Evolutionary conservation across 2,329 filamentous ascomycete species (phyloP).

Genomic region (Penicillium capsulatum): DNA sequence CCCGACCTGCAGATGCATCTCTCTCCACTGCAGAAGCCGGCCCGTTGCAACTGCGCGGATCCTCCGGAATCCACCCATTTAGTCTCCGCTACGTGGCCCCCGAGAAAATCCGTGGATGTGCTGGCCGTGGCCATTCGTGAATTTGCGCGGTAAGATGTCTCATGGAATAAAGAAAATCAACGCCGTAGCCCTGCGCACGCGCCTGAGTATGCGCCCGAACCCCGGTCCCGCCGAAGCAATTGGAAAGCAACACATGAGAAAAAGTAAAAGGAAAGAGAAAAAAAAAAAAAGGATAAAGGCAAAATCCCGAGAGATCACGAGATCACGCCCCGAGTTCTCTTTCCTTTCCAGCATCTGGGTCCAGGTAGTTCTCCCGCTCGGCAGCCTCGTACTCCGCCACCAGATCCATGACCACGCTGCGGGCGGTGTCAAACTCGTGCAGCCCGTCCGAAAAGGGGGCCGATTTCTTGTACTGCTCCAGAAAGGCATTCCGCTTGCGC

Average conservation of each 20-base stretch:
- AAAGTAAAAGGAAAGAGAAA: conserved; percentile 4
- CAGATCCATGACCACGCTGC: conserved; percentile 84
- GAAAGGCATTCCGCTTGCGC: conserved; percentile 92
- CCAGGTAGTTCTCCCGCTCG: conserved; percentile 84
- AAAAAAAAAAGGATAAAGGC: not conserved
- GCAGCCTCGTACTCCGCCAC: conserved; percentile 95
- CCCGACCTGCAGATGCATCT: conserved; percentile 8
- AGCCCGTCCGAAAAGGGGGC: conserved; percentile 88
- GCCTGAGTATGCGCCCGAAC: conserved; percentile 22
- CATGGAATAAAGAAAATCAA: conserved; percentile 10
- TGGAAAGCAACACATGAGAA: conserved; percentile 2
- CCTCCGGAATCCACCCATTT: conserved; percentile 9
- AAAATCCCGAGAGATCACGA: not conserved
- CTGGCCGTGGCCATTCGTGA: conserved; percentile 1
- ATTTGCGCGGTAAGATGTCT: not conserved
- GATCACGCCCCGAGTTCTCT: conserved; percentile 28
- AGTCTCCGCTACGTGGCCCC: conserved; percentile 16
- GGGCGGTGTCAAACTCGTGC: conserved; percentile 90
- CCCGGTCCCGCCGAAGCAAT: conserved; percentile 17
- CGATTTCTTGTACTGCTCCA: conserved; percentile 95
- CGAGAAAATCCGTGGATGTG: conserved; percentile 1
- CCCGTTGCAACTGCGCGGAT: conserved; percentile 13
- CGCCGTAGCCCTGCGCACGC: conserved; percentile 14
- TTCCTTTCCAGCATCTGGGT: conserved; percentile 58
- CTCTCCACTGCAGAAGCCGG: conserved; percentile 11